phyloP scores from a whole-genome alignment of 2,329 filamentous ascomycete genomes.

The Colletotrichum spaethianum region DNA sequence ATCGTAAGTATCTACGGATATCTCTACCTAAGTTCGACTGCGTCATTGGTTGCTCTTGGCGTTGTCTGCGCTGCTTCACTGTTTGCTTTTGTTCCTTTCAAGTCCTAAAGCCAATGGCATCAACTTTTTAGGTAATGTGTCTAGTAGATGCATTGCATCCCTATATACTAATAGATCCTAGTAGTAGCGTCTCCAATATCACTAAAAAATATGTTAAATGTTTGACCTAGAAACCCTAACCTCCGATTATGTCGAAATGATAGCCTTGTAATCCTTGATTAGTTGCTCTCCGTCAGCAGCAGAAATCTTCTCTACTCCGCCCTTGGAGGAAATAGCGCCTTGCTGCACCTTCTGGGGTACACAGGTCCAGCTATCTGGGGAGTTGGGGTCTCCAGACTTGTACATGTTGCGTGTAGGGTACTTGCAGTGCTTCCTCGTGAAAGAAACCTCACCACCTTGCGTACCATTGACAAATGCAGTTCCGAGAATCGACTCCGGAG shows the following conservation, averaged over 20 bases:
- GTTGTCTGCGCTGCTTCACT: too few relatives aligned
- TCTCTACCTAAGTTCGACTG: too few relatives aligned
- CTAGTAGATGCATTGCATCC: too few relatives aligned
- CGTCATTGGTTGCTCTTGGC: too few relatives aligned
- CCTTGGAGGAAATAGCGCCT: background rate
- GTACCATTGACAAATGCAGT: constrained; percentile 50
- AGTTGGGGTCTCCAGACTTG: constrained; percentile 38
- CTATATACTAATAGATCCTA: too few relatives aligned
- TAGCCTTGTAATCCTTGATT: background rate
- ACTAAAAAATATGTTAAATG: too few relatives aligned
- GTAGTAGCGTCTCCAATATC: too few relatives aligned
- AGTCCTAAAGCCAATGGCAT: too few relatives aligned
- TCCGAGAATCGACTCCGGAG: constrained; percentile 50
- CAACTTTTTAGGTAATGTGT: too few relatives aligned
- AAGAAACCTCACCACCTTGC: constrained; percentile 46
- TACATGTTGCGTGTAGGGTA: constrained; percentile 53
- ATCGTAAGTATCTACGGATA: too few relatives aligned
- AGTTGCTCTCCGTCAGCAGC: too few relatives aligned
- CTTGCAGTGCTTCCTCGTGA: constrained; percentile 52
- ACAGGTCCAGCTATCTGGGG: constrained; percentile 42
- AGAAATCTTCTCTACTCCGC: background rate
- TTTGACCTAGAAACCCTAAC: background rate
- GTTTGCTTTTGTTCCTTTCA: too few relatives aligned
- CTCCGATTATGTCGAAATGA: background rate
- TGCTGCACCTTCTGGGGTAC: background rate